Conservation (phyloP, 805 yeast genomes). For the Brettanomyces custersianus region DNA sequence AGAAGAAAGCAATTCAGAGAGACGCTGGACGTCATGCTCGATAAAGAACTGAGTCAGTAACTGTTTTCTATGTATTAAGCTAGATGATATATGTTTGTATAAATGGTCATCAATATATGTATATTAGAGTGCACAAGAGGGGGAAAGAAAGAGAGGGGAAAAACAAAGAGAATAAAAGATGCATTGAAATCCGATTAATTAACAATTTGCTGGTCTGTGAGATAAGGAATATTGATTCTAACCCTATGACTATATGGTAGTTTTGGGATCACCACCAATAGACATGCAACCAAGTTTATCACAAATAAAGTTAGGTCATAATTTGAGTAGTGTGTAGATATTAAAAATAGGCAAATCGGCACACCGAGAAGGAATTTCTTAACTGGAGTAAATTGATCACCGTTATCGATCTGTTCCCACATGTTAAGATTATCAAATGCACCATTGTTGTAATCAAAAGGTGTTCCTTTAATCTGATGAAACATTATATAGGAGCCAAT, state of each 20-base stretch:
- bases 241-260: constrained; percentile 75
- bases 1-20: constrained; percentile 3
- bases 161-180: not conserved
- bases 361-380: constrained; percentile 87
- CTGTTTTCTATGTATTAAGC: not conserved
- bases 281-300: constrained; percentile 71
- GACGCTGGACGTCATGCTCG: not conserved
- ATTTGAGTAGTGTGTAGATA: constrained; percentile 83
- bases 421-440: constrained; percentile 92
- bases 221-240: constrained; percentile 51
- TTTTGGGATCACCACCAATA: constrained; percentile 86
- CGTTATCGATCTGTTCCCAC: constrained; percentile 94
- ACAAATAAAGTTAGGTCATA: constrained; percentile 75
- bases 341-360: constrained; percentile 80
- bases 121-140: not conserved
- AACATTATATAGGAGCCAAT: constrained; percentile 93
- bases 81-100: not conserved
- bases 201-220: constrained; percentile 29
- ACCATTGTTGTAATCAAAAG: constrained; percentile 93
- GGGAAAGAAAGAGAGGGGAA: not conserved
- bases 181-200: constrained; percentile 7
- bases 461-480: constrained; percentile 93
- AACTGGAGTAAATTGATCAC: constrained; percentile 95
- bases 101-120: not conserved
- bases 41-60: too few relatives aligned